A percentile compares a stretch with the other conserved stretches of the same genome.
Conservation (phyloP, 2,329 filamentous ascomycete genomes). For the Leptographium lundbergii region DNA sequence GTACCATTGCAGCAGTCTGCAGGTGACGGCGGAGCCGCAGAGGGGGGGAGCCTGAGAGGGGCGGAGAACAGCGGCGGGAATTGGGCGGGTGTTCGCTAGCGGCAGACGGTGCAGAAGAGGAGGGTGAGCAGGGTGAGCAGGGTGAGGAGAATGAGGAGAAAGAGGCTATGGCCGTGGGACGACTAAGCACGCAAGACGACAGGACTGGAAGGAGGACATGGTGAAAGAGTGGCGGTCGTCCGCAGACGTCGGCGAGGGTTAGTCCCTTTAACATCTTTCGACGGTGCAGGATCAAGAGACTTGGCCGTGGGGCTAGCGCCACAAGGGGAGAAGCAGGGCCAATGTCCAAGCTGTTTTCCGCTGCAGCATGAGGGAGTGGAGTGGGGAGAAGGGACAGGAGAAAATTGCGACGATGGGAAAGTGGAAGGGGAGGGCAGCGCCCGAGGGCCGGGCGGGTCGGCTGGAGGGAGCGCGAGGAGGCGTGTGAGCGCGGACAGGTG, state of each 20-base stretch:
- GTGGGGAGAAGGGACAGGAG: background rate
- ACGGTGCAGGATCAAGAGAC: conserved; percentile 8
- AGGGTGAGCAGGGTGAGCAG: background rate
- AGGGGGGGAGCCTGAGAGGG: background rate
- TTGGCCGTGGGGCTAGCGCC: conserved; percentile 4
- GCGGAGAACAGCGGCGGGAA: no score
- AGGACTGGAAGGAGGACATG: background rate
- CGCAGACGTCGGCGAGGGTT: conserved; percentile 6
- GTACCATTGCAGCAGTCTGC: conserved; percentile 15
- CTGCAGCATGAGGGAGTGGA: background rate
- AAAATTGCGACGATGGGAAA: background rate
- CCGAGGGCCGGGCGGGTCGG: background rate
- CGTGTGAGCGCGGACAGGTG: background rate
- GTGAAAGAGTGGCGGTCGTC: background rate
- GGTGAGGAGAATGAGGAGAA: background rate
- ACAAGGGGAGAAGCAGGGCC: background rate
- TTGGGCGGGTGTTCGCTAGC: background rate
- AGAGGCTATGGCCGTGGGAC: background rate
- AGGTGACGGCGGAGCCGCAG: conserved; percentile 1
- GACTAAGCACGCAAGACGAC: conserved; percentile 2
- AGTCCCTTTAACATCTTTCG: conserved; percentile 11
- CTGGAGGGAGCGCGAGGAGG: background rate
- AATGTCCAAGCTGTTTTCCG: background rate
- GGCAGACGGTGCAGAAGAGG: background rate
- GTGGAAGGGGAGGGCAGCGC: background rate